Evolutionary conservation across 257 asterid species (phyloP).

Genomic region (Solanum lignicaule): DNA sequence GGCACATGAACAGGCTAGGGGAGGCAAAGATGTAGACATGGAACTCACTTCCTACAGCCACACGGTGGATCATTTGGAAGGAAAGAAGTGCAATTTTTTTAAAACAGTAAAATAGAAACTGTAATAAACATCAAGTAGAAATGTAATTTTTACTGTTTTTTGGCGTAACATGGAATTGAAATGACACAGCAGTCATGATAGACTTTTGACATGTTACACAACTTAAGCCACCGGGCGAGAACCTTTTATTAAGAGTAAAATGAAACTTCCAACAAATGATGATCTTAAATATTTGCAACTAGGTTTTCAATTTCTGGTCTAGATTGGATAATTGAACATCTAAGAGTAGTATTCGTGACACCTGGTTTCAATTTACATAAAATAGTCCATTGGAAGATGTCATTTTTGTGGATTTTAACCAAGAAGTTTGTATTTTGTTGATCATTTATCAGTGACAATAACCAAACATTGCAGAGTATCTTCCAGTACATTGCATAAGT

Average conservation of each 20-base stretch:
- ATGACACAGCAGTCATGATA: not conserved
- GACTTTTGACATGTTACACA: not conserved
- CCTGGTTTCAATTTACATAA: not conserved
- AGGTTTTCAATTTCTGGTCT: not conserved
- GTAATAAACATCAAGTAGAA: not conserved
- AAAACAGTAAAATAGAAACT: not conserved
- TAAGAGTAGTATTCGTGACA: not conserved
- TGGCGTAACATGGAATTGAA: not conserved
- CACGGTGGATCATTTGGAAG: not conserved
- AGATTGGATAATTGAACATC: not conserved
- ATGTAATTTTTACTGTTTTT: not conserved
- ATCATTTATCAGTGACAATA: not conserved
- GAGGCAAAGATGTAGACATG: not conserved
- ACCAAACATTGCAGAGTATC: not conserved
- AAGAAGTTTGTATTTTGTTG: not conserved
- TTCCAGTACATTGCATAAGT: not conserved
- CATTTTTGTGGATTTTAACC: not conserved
- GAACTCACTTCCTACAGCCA: not conserved
- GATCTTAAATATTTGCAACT: not conserved
- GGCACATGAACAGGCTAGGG: not conserved
- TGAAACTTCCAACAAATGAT: not conserved
- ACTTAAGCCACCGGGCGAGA: not conserved
- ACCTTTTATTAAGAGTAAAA: not conserved
- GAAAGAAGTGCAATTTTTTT: not conserved
- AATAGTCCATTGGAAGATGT: not conserved